Base-by-base conservation (phyloP, 1,284 basidiomycete genomes). In the Cystobasidiaceae sp. region DNA sequence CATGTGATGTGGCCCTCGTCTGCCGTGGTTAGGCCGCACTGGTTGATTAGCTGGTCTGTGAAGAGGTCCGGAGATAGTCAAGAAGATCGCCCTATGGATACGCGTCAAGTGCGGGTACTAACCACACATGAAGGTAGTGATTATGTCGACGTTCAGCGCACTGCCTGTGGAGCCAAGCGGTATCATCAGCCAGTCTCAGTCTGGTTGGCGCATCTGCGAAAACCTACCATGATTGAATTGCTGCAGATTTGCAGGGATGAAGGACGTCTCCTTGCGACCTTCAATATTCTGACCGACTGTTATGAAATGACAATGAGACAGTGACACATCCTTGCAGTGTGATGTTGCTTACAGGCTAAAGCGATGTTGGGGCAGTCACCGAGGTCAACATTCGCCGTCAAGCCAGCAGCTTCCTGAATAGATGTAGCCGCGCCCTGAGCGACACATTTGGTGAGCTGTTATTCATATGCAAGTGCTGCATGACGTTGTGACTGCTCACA, bases 221-320 rank as follows among this genome's bases (percentile, higher is more conserved):
- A 33, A 45, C 17, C 46, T 34, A 32, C 58, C 72, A 28, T 75
- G 73, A 45, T 63, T 66, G 70, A 73, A 75, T 23, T 71, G 64
- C 41, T 46, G 54, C 17, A 55, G 55, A 59, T 75, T 71, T 25
- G 70, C 57, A 21, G 52, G 23, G 11, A 43, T 52, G 27, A 58
- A 62, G 15, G 43, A 73, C 13, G 82, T 83, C 71, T 85, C 85
- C 69, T 78, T 81, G 54, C 85, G 79, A 68, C 77, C 77, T 70
- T 86, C 83, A 67, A 86, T 83, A 7, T 84, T 84, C 8, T 73
- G 77, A 30, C 78, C 84, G 70, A 86, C n/a, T n/a, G n/a, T n/a
- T n/a, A n/a, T n/a, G n/a, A n/a, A n/a, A 86, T n/a, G n/a, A n/a
- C n/a, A n/a, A n/a, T n/a, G n/a, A n/a, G n/a, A n/a, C n/a, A n/a